Base-by-base conservation (phyloP, 208 protist genomes). In the Novymonas esmeraldas region DNA sequence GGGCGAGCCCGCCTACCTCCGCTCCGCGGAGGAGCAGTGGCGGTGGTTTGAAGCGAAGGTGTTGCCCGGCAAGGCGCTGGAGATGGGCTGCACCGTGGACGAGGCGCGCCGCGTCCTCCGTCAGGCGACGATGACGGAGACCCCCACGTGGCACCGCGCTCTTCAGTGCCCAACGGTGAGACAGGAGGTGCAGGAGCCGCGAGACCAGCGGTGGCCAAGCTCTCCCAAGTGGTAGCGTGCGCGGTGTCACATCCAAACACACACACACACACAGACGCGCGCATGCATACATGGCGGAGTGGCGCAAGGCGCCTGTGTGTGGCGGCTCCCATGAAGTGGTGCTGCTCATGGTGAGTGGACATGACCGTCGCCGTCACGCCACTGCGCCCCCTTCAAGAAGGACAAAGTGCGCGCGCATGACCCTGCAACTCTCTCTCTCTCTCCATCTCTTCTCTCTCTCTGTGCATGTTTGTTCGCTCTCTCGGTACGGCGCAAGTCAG, bases 151-250 rank as follows among this genome's bases (percentile, higher is more conserved):
- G 85, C 85, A 94, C 65, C 76, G 82, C 42, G 9, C 34, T 41
- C 50, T 96, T 58, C 87, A 96, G 70, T 82, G 73, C 36, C 88
- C 91, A 1, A 77, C 57, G 20, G 84, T 67, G 26, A 79, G 74
- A 44, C 56, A 76, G 36, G 91, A 94, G 64, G 83, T 96, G 57
- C 80, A 82, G 65, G 88, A 96, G 79, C 91, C 91, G 31, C 81
- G 91, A 7, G 91, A 96, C 64, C 91, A 96, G 73, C 81, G 91
- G 10, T 96, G 91, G 91, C 91, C 91, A 7, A 39, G 86, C 10
- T 96, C 91, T 24, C 91, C 91, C n/a, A 96, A 96, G 73, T 94
- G 88, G 91, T 96, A 73, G 41, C n/a, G n/a, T n/a, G n/a, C n/a
- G n/a, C n/a, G n/a, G n/a, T n/a, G n/a, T n/a, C n/a, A n/a, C n/a